Base-by-base conservation (phyloP, 192 early-diverging fungal genomes). In the Kappamyces sp. region DNA sequence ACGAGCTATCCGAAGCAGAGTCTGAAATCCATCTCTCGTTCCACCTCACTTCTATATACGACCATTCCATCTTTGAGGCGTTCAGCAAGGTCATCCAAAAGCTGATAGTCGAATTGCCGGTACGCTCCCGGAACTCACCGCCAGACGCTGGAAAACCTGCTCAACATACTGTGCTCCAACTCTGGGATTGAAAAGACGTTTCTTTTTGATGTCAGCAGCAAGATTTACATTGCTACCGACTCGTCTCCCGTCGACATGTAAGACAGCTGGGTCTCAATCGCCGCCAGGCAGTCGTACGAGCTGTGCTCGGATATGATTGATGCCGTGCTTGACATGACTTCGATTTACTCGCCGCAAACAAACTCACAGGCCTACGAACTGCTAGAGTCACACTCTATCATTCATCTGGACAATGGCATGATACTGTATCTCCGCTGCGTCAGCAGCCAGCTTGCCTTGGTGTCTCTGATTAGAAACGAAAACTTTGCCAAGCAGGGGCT, bases 181-280 rank as follows among this genome's bases (percentile, higher is more conserved):
- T 94, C 94, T 23, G 87, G 88, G 5, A 89, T 98, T 51, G 95
- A 98, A 67, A 98, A 98, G 68, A 92, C 90, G 23, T 97, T 93
- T 64, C 71, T 98, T 49, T 93, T 98, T 61, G 95, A 98, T 66
- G 76, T 86, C 3, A 47, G 76, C 34, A 88, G 90, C 12, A 94
- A 94, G 65, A 86, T 97, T 35, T 98, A 97, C 66, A 84, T 98
- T 55, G 92, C 95, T 2, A 97, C 90, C 3, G 95, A 98, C 58
- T 84, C 83, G 55, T 91, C 93, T 5, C 94, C 95, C 3, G 79
- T 78, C 41, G 73, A 76, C 63, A 67, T 76, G 49, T 40, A 40
- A 44, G 32, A 46, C 12, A 38, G 12, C 12, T 12, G 46, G 46
- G 86, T 86, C n/a, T 86, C 88, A 40, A 74, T 86, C 59, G 23